Evolutionary conservation across 345 rosid genomes (phyloP).

Genomic region (Arabidopsis suecica): DNA sequence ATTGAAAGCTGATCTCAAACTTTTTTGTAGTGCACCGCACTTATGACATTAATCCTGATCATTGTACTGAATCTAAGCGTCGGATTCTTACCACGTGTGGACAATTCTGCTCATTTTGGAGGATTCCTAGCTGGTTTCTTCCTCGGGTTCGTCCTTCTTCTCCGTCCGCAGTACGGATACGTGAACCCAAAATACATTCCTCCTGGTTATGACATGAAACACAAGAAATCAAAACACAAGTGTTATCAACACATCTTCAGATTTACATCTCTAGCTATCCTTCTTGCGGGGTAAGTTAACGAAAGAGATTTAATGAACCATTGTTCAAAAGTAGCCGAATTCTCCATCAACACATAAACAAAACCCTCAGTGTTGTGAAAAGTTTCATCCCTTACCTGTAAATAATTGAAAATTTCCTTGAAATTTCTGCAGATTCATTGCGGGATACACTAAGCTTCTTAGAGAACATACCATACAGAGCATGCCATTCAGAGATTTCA

Average conservation of each 20-base stretch:
- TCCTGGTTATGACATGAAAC: conserved; percentile 64
- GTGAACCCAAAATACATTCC: conserved; percentile 65
- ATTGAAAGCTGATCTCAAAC: neutral
- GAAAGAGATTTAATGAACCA: too few species aligned
- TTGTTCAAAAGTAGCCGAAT: neutral
- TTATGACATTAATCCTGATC: conserved; percentile 65
- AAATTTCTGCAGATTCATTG: conserved; percentile 53
- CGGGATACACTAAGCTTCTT: conserved; percentile 59
- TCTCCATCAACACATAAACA: neutral
- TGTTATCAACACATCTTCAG: conserved; percentile 65
- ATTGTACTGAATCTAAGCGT: conserved; percentile 75
- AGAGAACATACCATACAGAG: conserved; percentile 35
- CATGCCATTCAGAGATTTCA: conserved; percentile 36
- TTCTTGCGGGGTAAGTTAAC: conserved; percentile 66
- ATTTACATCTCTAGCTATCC: conserved; percentile 52
- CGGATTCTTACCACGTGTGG: conserved; percentile 79
- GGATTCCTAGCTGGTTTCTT: conserved; percentile 82
- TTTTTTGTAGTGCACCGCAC: conserved; percentile 68
- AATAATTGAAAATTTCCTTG: neutral
- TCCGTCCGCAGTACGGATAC: conserved; percentile 94
- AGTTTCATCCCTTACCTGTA: neutral
- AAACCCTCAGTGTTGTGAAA: neutral
- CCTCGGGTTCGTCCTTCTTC: conserved; percentile 78
- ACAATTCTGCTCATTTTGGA: conserved; percentile 93
- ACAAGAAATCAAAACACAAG: conserved; percentile 65